Percentiles rank a stretch among this genome's conserved stretches.
phyloP scores from a whole-genome alignment of 164 flowering plant species.

The Magnolia changhungtana region DNA sequence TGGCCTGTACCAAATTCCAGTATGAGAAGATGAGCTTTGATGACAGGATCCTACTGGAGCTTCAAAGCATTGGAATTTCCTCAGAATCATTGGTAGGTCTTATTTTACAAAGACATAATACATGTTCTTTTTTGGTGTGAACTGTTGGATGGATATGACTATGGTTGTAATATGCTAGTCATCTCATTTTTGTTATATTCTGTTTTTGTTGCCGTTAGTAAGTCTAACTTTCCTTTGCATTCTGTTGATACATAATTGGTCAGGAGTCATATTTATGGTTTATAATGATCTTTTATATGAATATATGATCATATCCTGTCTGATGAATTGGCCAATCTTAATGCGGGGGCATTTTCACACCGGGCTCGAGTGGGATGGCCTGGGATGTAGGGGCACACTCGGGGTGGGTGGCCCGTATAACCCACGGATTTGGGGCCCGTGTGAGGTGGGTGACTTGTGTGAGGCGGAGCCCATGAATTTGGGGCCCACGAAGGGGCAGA shows the following conservation, averaged over 20 bases:
- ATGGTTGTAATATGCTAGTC: neutral
- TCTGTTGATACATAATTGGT: neutral
- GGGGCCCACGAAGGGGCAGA: too few relatives aligned
- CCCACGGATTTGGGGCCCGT: too few relatives aligned
- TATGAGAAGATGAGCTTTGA: slow-evolving; percentile 55
- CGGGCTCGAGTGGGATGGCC: too few relatives aligned
- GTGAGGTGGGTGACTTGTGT: too few relatives aligned
- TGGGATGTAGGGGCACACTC: too few relatives aligned
- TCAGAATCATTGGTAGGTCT: slow-evolving; percentile 61
- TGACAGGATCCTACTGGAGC: slow-evolving; percentile 62
- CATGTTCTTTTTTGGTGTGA: neutral
- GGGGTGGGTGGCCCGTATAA: too few relatives aligned
- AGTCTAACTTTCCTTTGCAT: neutral
- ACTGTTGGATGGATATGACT: too few relatives aligned
- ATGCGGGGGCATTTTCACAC: too few relatives aligned
- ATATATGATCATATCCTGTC: neutral
- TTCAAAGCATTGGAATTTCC: slow-evolving; percentile 67
- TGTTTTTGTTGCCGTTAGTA: neutral
- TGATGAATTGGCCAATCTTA: neutral
- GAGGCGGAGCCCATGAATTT: too few relatives aligned
- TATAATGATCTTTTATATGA: neutral
- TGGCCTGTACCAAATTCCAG: slow-evolving; percentile 40
- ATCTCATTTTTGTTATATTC: neutral
- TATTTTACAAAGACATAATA: neutral
- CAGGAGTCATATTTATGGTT: neutral